phyloP scores from a whole-genome alignment of 1,284 basidiomycete species.

The Trichosporon ovoides region DNA sequence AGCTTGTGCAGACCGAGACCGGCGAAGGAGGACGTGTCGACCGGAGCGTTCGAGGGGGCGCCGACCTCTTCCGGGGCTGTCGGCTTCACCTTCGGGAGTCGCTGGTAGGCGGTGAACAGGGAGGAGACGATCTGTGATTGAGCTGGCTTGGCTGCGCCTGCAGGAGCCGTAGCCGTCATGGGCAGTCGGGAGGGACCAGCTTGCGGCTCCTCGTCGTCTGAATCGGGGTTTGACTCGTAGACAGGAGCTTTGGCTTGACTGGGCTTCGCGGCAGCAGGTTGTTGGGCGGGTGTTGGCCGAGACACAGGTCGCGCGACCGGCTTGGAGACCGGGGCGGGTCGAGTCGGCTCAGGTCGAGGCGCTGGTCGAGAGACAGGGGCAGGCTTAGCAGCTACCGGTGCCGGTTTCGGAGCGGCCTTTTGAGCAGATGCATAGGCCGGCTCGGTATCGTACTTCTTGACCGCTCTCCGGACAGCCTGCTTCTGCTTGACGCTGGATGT shows the following conservation, averaged over 20 bases:
- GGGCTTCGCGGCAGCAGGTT: constrained; percentile 4
- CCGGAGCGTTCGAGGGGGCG: constrained; percentile 76
- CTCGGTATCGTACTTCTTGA: constrained; percentile 16
- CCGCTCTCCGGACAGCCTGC: constrained; percentile 29
- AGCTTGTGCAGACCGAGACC: constrained; percentile 76
- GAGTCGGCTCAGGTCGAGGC: not conserved
- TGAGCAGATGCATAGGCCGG: not conserved
- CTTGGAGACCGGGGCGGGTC: not conserved
- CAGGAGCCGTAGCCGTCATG: not conserved
- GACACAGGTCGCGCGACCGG: constrained; percentile 12
- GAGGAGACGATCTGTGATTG: constrained; percentile 75
- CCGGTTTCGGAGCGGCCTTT: not conserved
- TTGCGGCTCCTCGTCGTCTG: not conserved
- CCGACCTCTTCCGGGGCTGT: constrained; percentile 24
- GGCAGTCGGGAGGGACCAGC: constrained; percentile 24
- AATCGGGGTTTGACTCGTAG: not conserved
- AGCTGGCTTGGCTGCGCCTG: constrained; percentile 9
- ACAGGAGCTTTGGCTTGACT: constrained; percentile 3
- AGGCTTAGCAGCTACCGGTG: not conserved
- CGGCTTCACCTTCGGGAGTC: constrained; percentile 20
- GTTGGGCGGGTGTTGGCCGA: constrained; percentile 9
- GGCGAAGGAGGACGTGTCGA: constrained; percentile 69
- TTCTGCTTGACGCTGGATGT: constrained; percentile 41
- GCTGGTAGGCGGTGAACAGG: constrained; percentile 65
- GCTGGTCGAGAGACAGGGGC: not conserved